Evolutionary conservation across 352 stramenopile species (phyloP).

Genomic region (Phytophthora meadii): DNA sequence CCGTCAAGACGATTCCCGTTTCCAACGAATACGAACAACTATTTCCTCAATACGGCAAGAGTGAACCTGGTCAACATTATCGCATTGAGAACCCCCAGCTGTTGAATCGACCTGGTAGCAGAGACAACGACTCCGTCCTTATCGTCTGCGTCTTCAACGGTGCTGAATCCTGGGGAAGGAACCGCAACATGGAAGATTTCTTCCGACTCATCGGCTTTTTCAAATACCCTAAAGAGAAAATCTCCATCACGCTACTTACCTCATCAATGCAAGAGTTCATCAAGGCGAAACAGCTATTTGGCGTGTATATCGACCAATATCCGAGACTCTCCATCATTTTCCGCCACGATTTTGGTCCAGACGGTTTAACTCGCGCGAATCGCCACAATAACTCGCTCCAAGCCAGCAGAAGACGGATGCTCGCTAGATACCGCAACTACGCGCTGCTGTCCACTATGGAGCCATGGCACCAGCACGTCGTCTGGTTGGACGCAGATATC

Average conservation of each 20-base stretch:
- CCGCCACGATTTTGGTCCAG: no score
- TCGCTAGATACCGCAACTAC: constrained; percentile 60
- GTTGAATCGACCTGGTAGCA: constrained; percentile 1
- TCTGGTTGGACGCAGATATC: constrained; percentile 60
- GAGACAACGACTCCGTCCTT: constrained; percentile 28
- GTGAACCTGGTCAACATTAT: constrained; percentile 23
- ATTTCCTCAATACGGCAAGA: constrained; percentile 34
- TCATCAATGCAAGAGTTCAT: constrained; percentile 41
- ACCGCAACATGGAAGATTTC: constrained; percentile 33
- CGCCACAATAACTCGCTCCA: constrained; percentile 41
- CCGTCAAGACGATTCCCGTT: background rate
- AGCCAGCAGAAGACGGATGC: constrained; percentile 38
- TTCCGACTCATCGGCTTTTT: constrained; percentile 40
- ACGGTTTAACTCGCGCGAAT: constrained; percentile 31
- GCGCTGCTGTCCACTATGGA: constrained; percentile 43
- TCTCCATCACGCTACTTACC: constrained; percentile 46
- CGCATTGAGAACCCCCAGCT: constrained; percentile 21
- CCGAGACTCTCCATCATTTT: constrained; percentile 37
- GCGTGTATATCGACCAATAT: constrained; percentile 24
- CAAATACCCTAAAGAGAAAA: constrained; percentile 35
- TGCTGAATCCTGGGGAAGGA: constrained; percentile 40
- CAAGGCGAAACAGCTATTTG: constrained; percentile 26
- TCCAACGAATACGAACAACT: constrained; percentile 20
- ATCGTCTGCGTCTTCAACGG: constrained; percentile 40
- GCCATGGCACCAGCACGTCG: constrained; percentile 51